These are phyloP conservation scores for Rhodotorula sp. DNA, from an alignment of 1,284 basidiomycete genomes.

Conservation along the genomic window DNA sequence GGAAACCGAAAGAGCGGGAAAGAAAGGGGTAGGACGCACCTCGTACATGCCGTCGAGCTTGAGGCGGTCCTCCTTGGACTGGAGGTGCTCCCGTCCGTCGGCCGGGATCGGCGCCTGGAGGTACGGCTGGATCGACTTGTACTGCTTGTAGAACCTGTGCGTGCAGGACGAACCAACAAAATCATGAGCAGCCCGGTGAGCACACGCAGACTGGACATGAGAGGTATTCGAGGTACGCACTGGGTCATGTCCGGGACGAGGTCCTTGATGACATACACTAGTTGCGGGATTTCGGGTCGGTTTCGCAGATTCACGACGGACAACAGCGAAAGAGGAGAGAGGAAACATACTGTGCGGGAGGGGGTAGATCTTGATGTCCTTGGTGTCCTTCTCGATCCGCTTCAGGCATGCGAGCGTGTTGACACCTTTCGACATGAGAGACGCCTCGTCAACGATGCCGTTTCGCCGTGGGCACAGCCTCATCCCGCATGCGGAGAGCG, in stretches of 20 bases:
- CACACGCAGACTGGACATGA: neutral
- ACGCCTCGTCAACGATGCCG: too few species aligned
- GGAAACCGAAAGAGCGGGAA: neutral
- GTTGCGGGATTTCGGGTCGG: neutral
- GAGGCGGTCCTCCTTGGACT: slow-evolving; percentile 85
- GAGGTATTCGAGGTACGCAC: slow-evolving; percentile 35
- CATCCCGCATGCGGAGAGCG: too few species aligned
- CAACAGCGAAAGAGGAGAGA: neutral
- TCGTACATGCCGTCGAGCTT: slow-evolving; percentile 98
- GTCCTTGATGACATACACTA: slow-evolving; percentile 99
- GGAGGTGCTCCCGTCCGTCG: slow-evolving; percentile 72
- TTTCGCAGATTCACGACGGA: neutral
- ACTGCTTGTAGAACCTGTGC: slow-evolving; percentile 93
- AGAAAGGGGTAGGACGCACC: neutral
- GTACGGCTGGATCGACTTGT: slow-evolving; percentile 97
- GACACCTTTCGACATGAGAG: slow-evolving; percentile 30
- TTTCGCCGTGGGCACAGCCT: too few species aligned
- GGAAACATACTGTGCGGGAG: slow-evolving; percentile 84
- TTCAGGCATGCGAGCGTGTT: slow-evolving; percentile 98
- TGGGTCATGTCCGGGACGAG: slow-evolving; percentile 69
- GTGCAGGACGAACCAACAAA: slow-evolving; percentile 55
- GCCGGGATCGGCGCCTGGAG: slow-evolving; percentile 88
- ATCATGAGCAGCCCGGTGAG: neutral
- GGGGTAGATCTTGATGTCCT: slow-evolving; percentile 90
- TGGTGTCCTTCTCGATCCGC: slow-evolving; percentile 78